A percentile compares a stretch with the other conserved stretches of the same genome.
These are phyloP conservation scores for Bipolaris bicolor DNA, from an alignment of 2,329 filamentous ascomycete species.

Conservation along the genomic window DNA sequence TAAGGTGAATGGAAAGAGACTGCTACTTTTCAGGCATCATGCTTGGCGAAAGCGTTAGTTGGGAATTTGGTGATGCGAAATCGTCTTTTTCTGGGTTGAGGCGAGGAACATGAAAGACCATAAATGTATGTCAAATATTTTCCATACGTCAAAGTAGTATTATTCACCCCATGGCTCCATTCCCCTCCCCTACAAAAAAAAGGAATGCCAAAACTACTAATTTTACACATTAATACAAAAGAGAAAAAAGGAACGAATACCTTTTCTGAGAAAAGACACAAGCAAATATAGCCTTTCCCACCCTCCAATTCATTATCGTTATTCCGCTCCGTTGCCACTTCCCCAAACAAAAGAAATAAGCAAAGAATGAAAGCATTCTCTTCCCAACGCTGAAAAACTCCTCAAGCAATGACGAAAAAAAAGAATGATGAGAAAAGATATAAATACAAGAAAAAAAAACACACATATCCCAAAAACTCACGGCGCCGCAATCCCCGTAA, in stretches of 20 bases:
- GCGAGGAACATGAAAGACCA: not conserved
- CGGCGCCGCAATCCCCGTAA: constrained; percentile 21
- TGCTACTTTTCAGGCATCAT: constrained; percentile 25
- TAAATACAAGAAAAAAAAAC: not conserved
- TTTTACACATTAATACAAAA: not conserved
- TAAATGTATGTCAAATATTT: not conserved
- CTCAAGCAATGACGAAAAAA: not conserved
- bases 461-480: not conserved
- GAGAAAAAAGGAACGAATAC: not conserved
- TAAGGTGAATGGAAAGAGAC: constrained; percentile 18
- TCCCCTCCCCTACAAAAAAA: not conserved
- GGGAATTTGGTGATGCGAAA: not conserved
- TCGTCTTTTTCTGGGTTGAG: not conserved
- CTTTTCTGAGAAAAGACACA: not conserved
- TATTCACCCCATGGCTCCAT: too few species aligned
- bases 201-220: not conserved
- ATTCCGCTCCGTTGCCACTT: not conserved
- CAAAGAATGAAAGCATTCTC: not conserved
- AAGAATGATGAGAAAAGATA: not conserved
- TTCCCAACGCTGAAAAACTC: too few species aligned
- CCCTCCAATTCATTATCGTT: not conserved
- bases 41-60: constrained; percentile 21
- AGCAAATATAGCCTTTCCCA: too few species aligned
- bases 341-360: not conserved
- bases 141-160: not conserved